phyloP scores from a whole-genome alignment of 1,139 yeast genomes.

The Pichia sp. region DNA sequence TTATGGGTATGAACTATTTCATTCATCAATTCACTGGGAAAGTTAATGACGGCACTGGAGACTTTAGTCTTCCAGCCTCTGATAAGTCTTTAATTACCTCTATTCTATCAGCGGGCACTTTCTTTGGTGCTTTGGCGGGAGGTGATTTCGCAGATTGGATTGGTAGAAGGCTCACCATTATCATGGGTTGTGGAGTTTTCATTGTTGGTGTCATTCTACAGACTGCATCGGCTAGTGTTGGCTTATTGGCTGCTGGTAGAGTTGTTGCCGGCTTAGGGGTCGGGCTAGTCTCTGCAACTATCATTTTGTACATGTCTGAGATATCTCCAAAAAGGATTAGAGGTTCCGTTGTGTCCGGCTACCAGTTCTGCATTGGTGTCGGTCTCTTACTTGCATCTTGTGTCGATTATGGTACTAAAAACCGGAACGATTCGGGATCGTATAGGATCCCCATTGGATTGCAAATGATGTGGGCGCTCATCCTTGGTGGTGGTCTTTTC shows the following conservation, averaged over 20 bases:
- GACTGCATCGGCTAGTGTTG: constrained; percentile 42
- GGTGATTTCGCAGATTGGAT: constrained; percentile 49
- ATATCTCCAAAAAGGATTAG: constrained; percentile 62
- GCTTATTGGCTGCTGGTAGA: constrained; percentile 50
- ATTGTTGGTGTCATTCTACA: constrained; percentile 57
- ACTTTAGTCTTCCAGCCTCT: constrained; percentile 22
- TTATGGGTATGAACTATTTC: constrained; percentile 47
- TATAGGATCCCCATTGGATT: constrained; percentile 58
- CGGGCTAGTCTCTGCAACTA: constrained; percentile 58
- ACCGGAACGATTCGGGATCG: constrained; percentile 43
- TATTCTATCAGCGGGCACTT: constrained; percentile 51
- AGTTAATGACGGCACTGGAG: constrained; percentile 13
- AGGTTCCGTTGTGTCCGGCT: constrained; percentile 63
- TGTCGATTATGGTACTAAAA: constrained; percentile 58
- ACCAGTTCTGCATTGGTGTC: constrained; percentile 61
- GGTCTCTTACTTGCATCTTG: constrained; percentile 66
- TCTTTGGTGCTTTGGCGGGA: constrained; percentile 50
- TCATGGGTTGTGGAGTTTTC: constrained; percentile 47
- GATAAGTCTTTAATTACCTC: constrained; percentile 45
- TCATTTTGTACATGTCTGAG: constrained; percentile 66
- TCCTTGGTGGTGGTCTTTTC: constrained; percentile 48
- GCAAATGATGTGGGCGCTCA: constrained; percentile 48
- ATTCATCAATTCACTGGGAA: constrained; percentile 31
- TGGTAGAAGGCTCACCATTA: constrained; percentile 55
- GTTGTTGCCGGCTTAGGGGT: constrained; percentile 61